Conservation (phyloP, 1,139 yeast species). For the Saccharomyces hybrid region DNA sequence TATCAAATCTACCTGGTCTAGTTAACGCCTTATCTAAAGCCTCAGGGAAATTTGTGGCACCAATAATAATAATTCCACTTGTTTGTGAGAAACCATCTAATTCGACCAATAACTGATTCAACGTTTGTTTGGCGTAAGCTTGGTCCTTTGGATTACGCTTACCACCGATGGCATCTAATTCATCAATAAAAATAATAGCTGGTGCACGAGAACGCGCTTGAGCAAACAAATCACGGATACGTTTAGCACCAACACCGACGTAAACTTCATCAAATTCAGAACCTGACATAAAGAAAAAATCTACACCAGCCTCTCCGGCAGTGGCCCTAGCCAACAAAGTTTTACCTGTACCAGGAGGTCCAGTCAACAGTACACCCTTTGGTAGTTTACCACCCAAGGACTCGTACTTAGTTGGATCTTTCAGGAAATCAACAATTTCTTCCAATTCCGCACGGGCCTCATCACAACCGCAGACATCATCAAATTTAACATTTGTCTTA, state of each 20-base stretch:
- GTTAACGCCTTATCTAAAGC: conserved; percentile 93
- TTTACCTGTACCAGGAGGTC: conserved; percentile 99
- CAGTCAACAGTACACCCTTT: conserved; percentile 91
- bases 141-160: conserved; percentile 96
- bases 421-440: conserved; percentile 92
- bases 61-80: conserved; percentile 89
- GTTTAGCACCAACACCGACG: conserved; percentile 98
- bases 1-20: conserved; percentile 97
- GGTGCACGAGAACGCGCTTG: conserved; percentile 96
- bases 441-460: conserved; percentile 96
- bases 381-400: conserved; percentile 96
- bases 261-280: conserved; percentile 96
- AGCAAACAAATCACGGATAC: conserved; percentile 86
- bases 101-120: conserved; percentile 91
- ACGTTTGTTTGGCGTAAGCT: conserved; percentile 94
- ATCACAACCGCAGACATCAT: conserved; percentile 95
- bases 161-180: conserved; percentile 97
- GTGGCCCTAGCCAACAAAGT: conserved; percentile 95
- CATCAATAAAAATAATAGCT: conserved; percentile 93
- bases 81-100: conserved; percentile 94
- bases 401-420: conserved; percentile 92
- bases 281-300: conserved; percentile 97
- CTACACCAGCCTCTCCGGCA: conserved; percentile 99
- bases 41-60: conserved; percentile 98
- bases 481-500: conserved; percentile 79